These are phyloP conservation scores for Candida neerlandica DNA, from an alignment of 1,139 yeast genomes.

Conservation along the genomic window DNA sequence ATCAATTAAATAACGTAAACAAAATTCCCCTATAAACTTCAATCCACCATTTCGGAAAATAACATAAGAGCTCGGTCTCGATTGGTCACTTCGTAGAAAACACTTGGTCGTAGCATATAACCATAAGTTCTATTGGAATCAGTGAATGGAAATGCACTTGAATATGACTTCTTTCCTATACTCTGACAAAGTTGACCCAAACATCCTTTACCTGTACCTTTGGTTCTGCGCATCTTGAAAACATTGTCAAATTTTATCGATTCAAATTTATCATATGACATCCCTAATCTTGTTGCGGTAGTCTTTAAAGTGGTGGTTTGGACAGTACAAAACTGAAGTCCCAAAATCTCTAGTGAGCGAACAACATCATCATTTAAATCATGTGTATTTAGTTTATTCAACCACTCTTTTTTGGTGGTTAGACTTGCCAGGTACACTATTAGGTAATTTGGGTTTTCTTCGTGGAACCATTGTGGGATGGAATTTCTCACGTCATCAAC, in stretches of 20 bases:
- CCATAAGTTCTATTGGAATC: slow-evolving; percentile 10
- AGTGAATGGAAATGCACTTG: slow-evolving; percentile 10
- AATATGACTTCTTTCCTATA: slow-evolving; percentile 2
- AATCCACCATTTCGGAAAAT: slow-evolving; percentile 7
- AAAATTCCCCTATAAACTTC: background rate
- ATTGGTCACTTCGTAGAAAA: slow-evolving; percentile 7
- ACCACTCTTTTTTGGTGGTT: slow-evolving; percentile 5
- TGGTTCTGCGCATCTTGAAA: slow-evolving; percentile 7
- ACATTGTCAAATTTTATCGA: slow-evolving; percentile 3
- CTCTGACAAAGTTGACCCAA: slow-evolving; percentile 12
- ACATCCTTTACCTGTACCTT: slow-evolving; percentile 10
- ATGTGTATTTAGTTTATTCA: background rate
- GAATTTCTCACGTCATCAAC: background rate
- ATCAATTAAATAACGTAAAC: background rate
- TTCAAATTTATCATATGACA: slow-evolving; percentile 8
- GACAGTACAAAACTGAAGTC: slow-evolving; percentile 9
- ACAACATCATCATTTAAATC: slow-evolving; percentile 7
- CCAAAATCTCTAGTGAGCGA: slow-evolving; percentile 5
- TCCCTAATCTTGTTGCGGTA: slow-evolving; percentile 4
- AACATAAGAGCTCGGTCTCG: slow-evolving; percentile 3
- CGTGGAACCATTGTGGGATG: slow-evolving; percentile 6
- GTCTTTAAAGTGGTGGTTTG: slow-evolving; percentile 8
- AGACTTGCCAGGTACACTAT: slow-evolving; percentile 6
- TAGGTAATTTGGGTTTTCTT: slow-evolving; percentile 5
- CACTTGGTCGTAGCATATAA: slow-evolving; percentile 10